Evolutionary conservation across 2,329 filamentous ascomycete species (phyloP), one percentile per base, ranked within the genome.

Genomic region (Pseudogymnoascus sp.): DNA sequence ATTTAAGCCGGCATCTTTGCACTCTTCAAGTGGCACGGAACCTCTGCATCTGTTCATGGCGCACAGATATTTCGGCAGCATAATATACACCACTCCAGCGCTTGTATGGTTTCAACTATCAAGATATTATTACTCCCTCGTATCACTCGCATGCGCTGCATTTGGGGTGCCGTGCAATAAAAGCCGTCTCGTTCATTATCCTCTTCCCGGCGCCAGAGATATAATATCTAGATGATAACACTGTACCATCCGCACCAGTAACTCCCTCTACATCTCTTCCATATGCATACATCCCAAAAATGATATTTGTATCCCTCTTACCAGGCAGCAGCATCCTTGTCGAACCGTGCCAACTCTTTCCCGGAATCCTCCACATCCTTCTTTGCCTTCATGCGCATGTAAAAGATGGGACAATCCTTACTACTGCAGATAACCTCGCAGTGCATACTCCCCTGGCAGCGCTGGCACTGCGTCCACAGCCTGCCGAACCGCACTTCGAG

Each of bases 351-450:
- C 68, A 99, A 74, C 73, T 99, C 94, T 76, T 90, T 95, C 61
- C 92, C 90, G 1, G 86, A 87, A 75, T 99, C 94, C 73, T 97
- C 92, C 37, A 97, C 85, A 72, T 99, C 94, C 79, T 99, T 99
- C 82, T 96, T 95, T 30, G 92, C 92, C 80, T 99, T 99, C 94
- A 99, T 99, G 3, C 94, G 85, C 94, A 99, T 99, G 74, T 99
- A 99, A 74, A 99, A 99, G 69, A 99, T 99, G 0, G 94, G 94
- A 71, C 94, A 99, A 77, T 99, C 94, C 72, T 91, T 89, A 72
- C 88, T 92, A 64, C 88, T 92, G 77, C 94, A 99, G 67, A 99
- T 97, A 59, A 99, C 95, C 74, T 99, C 94, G 72, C 90, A 94
- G 75, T 99, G 94, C 82, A 99, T 88, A 76, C 91, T 96, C 59